Conservation (phyloP, 139 green algal species). For the Prasinococcaceae sp. region DNA sequence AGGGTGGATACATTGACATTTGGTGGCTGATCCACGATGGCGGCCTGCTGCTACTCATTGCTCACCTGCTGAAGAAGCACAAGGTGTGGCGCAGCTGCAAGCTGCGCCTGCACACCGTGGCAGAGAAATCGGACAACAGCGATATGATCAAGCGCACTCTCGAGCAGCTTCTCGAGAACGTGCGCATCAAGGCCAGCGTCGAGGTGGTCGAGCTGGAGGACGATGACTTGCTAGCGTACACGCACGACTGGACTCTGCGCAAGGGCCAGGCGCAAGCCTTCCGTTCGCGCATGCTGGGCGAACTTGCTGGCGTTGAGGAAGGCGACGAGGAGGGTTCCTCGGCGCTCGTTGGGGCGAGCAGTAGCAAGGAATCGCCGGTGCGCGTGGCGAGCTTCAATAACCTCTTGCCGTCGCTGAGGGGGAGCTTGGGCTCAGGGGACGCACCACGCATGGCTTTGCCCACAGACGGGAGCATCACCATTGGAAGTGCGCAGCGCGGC, state of each 20-base stretch:
- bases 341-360: no score
- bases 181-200: constrained; percentile 14
- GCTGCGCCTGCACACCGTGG: constrained; percentile 13
- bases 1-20: constrained; percentile 7
- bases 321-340: no score
- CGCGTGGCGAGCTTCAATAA: no score
- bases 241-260: constrained; percentile 6
- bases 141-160: constrained; percentile 3
- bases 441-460: no score
- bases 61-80: constrained; percentile 11
- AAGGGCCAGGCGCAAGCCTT: not conserved
- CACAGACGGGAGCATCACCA: no score
- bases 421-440: no score
- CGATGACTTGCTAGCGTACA: constrained; percentile 10
- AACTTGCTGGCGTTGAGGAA: no score
- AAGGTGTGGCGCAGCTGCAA: constrained; percentile 14
- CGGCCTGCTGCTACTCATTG: constrained; percentile 17
- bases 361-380: no score
- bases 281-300: not conserved
- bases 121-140: constrained; percentile 2
- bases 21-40: constrained; percentile 24
- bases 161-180: constrained; percentile 5
- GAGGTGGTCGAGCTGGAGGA: constrained; percentile 9
- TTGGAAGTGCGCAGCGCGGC: not conserved
- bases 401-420: no score